These are phyloP conservation scores for Pelargonium australe DNA, from an alignment of 441 rosid species.

Conservation along the genomic window DNA sequence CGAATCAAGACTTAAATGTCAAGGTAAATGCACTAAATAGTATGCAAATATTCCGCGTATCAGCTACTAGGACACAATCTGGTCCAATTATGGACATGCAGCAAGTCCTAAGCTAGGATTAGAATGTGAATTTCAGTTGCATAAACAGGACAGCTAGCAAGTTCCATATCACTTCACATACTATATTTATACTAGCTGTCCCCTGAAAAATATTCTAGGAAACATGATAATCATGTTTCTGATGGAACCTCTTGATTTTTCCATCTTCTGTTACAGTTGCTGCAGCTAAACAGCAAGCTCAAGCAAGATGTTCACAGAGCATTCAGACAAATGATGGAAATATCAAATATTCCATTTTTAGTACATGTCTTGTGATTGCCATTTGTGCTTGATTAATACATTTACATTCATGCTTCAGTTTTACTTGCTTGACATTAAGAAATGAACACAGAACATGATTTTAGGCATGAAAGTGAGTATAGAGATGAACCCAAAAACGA, in stretches of 20 bases:
- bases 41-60: no score
- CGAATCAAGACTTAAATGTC: no score
- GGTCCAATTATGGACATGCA: neutral
- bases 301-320: no score
- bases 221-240: neutral
- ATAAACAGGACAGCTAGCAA: neutral
- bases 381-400: no score
- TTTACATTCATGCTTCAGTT: no score
- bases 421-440: no score
- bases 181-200: neutral
- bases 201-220: neutral
- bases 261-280: neutral
- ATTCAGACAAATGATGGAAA: neutral
- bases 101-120: neutral
- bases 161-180: neutral
- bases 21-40: no score
- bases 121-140: neutral
- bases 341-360: neutral
- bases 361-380: no score
- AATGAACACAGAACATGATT: no score
- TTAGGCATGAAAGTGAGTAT: no score
- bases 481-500: no score
- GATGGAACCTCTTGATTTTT: neutral
- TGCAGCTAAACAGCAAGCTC: no score
- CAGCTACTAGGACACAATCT: neutral